These are phyloP conservation scores for Pholiota molesta DNA, from an alignment of 768 basidiomycete species.

Conservation along the genomic window DNA sequence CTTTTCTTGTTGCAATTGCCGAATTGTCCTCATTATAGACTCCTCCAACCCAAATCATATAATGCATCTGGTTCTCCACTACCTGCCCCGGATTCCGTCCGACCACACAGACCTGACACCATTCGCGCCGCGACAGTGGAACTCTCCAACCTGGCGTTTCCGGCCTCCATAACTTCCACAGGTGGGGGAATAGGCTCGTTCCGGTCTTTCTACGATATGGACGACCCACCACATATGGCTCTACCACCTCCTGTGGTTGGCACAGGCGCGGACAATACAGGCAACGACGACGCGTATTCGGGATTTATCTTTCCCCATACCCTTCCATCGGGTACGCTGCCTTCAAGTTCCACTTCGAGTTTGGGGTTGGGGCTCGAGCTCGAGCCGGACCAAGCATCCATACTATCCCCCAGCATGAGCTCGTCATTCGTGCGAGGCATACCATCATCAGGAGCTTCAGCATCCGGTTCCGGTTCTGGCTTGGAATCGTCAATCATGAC, in stretches of 20 bases:
- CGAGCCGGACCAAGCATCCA: constrained; percentile 19
- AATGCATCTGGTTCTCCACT: constrained; percentile 26
- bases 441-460: constrained; percentile 16
- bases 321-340: constrained; percentile 2
- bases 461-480: constrained; percentile 16
- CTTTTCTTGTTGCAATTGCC: constrained; percentile 14
- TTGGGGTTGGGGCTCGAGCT: constrained; percentile 20
- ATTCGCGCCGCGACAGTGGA: constrained; percentile 72
- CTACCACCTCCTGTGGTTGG: not conserved
- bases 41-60: constrained; percentile 60
- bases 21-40: constrained; percentile 33
- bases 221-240: not conserved
- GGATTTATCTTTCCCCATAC: constrained; percentile 28
- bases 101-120: constrained; percentile 58
- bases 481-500: constrained; percentile 22
- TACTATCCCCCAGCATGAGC: constrained; percentile 20
- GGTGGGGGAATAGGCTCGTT: constrained; percentile 8
- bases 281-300: constrained; percentile 4
- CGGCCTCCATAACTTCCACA: constrained; percentile 23
- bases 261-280: not conserved
- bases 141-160: constrained; percentile 56
- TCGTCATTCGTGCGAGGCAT: constrained; percentile 23
- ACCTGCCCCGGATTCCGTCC: constrained; percentile 15
- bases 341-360: constrained; percentile 18
- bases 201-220: constrained; percentile 12